Conservation (phyloP, 129 eudicot genomes). For the Artemisia annua region DNA sequence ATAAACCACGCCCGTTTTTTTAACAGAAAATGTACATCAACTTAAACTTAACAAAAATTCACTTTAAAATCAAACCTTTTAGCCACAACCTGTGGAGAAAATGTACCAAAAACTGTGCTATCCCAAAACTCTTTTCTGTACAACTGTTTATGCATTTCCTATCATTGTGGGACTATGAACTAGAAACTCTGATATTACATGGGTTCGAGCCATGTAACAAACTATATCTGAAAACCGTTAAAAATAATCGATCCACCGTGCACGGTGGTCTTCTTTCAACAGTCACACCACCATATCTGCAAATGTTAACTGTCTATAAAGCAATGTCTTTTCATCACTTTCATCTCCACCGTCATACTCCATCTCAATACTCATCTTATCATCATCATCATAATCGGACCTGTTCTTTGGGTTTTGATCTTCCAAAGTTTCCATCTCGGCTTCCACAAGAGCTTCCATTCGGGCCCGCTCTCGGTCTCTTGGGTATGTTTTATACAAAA, state of each 20-base stretch:
- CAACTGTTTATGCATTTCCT: constrained; percentile 13
- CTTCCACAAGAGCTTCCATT: constrained; percentile 70
- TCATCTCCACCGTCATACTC: constrained; percentile 45
- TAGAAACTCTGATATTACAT: neutral
- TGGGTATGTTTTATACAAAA: constrained; percentile 69
- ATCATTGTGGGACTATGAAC: constrained; percentile 9
- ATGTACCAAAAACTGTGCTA: constrained; percentile 11
- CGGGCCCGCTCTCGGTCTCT: constrained; percentile 73
- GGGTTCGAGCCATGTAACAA: constrained; percentile 20
- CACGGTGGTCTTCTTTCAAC: neutral
- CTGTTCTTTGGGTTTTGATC: constrained; percentile 7
- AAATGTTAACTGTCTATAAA: constrained; percentile 47
- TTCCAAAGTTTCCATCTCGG: constrained; percentile 58
- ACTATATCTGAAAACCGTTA: constrained; percentile 8
- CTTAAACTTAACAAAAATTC: neutral
- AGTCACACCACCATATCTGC: constrained; percentile 32
- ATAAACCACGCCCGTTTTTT: no score
- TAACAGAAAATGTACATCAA: neutral
- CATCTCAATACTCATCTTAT: constrained; percentile 36
- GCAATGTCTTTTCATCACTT: constrained; percentile 54
- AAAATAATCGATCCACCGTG: neutral
- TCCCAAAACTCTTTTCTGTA: neutral
- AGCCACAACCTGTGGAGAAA: neutral
- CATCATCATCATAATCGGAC: constrained; percentile 23
- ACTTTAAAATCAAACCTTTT: constrained; percentile 3